Evolutionary conservation across 768 basidiomycete genomes (phyloP).

Genomic region (Mycena venus): DNA sequence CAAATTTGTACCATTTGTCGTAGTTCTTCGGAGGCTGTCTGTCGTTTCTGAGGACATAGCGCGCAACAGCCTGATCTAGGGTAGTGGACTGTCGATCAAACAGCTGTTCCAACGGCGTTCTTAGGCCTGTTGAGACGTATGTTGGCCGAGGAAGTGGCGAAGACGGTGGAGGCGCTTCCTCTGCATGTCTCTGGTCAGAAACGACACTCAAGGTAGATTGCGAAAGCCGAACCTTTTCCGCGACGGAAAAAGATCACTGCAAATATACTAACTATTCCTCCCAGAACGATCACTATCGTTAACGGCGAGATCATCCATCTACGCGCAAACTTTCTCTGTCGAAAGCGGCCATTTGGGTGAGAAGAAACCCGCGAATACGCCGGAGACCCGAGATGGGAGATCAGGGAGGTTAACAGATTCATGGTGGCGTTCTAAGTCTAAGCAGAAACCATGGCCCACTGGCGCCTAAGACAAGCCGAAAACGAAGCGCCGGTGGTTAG

Average conservation of each 20-base stretch:
- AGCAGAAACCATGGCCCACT: neutral
- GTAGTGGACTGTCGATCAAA: constrained; percentile 13
- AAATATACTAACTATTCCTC: neutral
- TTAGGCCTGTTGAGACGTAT: too few species aligned
- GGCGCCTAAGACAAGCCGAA: too few species aligned
- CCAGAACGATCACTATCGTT: neutral
- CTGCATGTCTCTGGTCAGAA: neutral
- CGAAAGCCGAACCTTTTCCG: neutral
- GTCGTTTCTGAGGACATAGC: constrained; percentile 11
- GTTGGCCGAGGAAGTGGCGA: neutral
- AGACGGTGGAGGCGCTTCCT: neutral
- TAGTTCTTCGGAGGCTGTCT: constrained; percentile 8
- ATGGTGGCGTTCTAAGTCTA: neutral
- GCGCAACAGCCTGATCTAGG: constrained; percentile 12
- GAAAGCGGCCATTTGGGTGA: neutral
- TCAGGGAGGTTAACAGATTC: neutral
- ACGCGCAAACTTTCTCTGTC: neutral
- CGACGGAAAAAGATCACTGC: neutral
- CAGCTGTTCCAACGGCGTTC: neutral
- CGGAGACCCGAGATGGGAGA: neutral
- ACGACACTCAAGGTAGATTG: neutral
- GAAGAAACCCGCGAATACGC: neutral
- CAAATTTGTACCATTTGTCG: constrained; percentile 12
- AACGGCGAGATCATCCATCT: neutral
- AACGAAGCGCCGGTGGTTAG: too few species aligned